Evolutionary conservation across 352 stramenopile species (phyloP).

Genomic region (Phytophthora aleatoria): DNA sequence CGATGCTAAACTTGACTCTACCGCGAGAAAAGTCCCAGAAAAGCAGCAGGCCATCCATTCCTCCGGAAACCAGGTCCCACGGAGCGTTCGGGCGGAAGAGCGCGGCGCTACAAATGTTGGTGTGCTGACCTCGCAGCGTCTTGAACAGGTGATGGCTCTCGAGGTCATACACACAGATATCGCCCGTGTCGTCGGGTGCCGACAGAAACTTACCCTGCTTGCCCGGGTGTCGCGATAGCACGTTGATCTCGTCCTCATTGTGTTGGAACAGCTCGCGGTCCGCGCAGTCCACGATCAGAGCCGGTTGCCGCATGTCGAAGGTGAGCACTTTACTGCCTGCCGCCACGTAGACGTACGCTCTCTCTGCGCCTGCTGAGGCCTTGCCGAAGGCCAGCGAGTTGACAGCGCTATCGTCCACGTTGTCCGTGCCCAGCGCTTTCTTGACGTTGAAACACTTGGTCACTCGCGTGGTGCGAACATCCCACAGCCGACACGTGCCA

Average conservation of each 20-base stretch:
- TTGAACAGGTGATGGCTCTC: conserved; percentile 63
- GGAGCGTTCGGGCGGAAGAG: conserved; percentile 71
- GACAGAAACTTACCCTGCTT: conserved; percentile 65
- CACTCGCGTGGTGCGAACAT: conserved; percentile 60
- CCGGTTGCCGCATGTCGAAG: conserved; percentile 69
- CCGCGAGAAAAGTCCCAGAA: conserved; percentile 84
- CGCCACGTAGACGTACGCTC: conserved; percentile 57
- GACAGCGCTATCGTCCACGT: conserved; percentile 51
- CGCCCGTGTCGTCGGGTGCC: conserved; percentile 65
- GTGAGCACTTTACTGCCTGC: conserved; percentile 66
- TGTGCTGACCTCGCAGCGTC: conserved; percentile 67
- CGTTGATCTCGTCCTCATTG: conserved; percentile 75
- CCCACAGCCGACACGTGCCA: conserved; percentile 72
- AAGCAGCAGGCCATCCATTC: conserved; percentile 67
- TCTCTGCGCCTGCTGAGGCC: conserved; percentile 22
- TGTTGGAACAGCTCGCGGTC: conserved; percentile 63
- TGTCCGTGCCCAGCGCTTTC: conserved; percentile 44
- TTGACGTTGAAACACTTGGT: conserved; percentile 70
- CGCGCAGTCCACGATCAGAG: conserved; percentile 59
- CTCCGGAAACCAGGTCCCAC: conserved; percentile 77
- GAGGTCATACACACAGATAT: conserved; percentile 74
- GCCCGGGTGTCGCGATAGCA: conserved; percentile 49
- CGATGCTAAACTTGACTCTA: conserved; percentile 69
- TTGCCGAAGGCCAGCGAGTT: conserved; percentile 71
- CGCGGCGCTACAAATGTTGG: conserved; percentile 71